These are phyloP conservation scores for Aspergillus clavatus DNA, from an alignment of 2,329 filamentous ascomycete species.

Conservation along the genomic window DNA sequence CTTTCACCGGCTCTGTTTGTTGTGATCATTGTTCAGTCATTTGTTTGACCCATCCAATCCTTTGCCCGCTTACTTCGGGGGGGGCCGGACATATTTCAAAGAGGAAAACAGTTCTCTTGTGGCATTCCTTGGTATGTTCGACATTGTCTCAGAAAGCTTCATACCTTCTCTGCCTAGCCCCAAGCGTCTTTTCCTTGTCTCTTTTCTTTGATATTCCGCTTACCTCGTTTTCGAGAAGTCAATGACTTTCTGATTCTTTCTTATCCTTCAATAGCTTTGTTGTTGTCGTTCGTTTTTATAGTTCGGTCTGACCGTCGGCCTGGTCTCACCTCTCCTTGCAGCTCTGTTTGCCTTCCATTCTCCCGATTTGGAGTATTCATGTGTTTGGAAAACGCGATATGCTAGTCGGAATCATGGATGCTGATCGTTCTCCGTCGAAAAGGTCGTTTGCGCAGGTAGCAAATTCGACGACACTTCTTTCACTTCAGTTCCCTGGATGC, in stretches of 20 bases:
- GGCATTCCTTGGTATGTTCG: constrained; percentile 24
- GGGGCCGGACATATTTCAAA: constrained; percentile 17
- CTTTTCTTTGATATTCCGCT: constrained; percentile 6
- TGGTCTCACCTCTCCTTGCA: constrained; percentile 26
- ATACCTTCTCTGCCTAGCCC: constrained; percentile 1
- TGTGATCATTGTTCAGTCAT: background rate
- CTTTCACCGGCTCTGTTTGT: constrained; percentile 1
- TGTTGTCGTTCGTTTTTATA: constrained; percentile 14
- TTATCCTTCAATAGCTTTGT: constrained; percentile 13
- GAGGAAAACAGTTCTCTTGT: constrained; percentile 14
- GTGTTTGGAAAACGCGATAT: constrained; percentile 8
- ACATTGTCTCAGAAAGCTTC: background rate
- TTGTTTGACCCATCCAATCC: constrained; percentile 11
- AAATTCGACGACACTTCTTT: constrained; percentile 28
- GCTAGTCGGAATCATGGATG: constrained; percentile 20
- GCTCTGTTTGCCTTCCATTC: constrained; percentile 22
- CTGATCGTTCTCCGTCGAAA: constrained; percentile 29
- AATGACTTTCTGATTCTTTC: background rate
- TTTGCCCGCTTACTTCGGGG: constrained; percentile 7
- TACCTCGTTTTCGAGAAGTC: constrained; percentile 4
- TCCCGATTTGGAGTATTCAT: constrained; percentile 11
- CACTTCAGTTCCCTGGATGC: constrained; percentile 26
- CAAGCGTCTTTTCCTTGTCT: constrained; percentile 3
- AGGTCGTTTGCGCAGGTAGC: constrained; percentile 41
- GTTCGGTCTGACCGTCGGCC: constrained; percentile 20